These are phyloP conservation scores for Patellifolia procumbens DNA, from an alignment of 179 eudicot genomes.

Conservation along the genomic window DNA sequence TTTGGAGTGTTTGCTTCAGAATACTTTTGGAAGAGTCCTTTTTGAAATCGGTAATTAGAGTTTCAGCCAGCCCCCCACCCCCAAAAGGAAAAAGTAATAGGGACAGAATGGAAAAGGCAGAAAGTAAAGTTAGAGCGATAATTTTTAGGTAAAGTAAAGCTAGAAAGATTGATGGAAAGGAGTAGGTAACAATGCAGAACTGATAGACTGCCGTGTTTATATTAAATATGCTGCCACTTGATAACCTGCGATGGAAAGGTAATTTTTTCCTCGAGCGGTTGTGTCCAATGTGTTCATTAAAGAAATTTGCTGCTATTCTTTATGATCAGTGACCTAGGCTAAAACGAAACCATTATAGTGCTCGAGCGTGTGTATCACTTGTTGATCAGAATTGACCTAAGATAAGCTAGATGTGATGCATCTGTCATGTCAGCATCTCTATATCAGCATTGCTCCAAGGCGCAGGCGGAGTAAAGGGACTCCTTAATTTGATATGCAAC, in stretches of 20 bases:
- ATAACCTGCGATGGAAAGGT: no score
- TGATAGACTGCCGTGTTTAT: background rate
- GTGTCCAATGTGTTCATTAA: no score
- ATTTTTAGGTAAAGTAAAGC: no score
- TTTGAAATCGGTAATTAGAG: background rate
- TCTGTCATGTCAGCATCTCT: background rate
- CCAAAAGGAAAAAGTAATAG: no score
- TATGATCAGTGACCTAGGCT: no score
- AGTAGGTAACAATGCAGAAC: background rate
- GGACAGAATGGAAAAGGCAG: background rate
- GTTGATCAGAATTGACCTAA: no score
- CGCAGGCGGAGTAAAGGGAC: background rate
- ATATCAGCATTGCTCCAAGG: background rate
- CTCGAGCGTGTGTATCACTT: no score
- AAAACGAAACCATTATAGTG: no score
- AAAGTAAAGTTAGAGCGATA: background rate
- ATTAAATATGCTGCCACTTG: background rate
- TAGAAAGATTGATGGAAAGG: no score
- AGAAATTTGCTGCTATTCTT: no score
- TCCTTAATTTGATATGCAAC: no score
- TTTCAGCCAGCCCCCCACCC: background rate
- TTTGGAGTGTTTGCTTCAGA: background rate
- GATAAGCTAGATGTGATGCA: background rate
- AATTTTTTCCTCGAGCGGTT: no score
- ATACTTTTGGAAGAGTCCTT: background rate